These are phyloP conservation scores for Fistulinella cinereoalba DNA, from an alignment of 1,284 basidiomycete genomes.

Conservation along the genomic window DNA sequence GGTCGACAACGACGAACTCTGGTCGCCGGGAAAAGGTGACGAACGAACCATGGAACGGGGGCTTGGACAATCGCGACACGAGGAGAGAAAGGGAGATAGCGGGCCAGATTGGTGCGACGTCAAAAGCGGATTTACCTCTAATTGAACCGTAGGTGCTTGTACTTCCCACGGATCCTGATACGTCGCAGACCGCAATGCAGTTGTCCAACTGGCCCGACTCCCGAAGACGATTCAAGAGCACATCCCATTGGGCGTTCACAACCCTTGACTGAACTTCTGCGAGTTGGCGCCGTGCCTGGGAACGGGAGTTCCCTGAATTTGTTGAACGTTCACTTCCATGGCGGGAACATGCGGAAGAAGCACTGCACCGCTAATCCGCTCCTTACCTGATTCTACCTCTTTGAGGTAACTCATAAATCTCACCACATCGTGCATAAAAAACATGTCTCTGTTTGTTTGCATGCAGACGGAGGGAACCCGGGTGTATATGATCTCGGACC, in stretches of 20 bases:
- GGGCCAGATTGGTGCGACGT: conserved; percentile 50
- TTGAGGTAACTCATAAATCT: conserved; percentile 57
- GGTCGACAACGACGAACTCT: conserved; percentile 47
- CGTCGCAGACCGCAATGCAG: conserved; percentile 68
- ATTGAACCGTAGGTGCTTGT: background rate
- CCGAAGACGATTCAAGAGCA: conserved; percentile 50
- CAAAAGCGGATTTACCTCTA: background rate
- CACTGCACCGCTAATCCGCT: conserved; percentile 57
- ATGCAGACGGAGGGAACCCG: conserved; percentile 62
- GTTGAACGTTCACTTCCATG: conserved; percentile 36
- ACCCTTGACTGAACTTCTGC: conserved; percentile 41
- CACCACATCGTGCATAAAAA: conserved; percentile 55
- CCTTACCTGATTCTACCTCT: conserved; percentile 52
- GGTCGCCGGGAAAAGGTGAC: conserved; percentile 63
- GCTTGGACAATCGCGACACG: conserved; percentile 55
- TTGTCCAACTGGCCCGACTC: conserved; percentile 57
- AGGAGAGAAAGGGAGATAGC: conserved; percentile 66
- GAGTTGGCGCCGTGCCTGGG: conserved; percentile 26
- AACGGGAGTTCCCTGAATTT: background rate
- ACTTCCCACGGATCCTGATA: conserved; percentile 68
- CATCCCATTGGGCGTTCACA: conserved; percentile 63
- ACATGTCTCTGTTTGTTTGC: conserved; percentile 50
- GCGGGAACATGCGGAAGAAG: conserved; percentile 59
- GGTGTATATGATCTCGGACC: conserved; percentile 53
- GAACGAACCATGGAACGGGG: conserved; percentile 63